A percentile compares a stretch with the other conserved stretches of the same genome.
Evolutionary conservation across 768 basidiomycete species (phyloP).

Genomic region (Mycena belliarum): DNA sequence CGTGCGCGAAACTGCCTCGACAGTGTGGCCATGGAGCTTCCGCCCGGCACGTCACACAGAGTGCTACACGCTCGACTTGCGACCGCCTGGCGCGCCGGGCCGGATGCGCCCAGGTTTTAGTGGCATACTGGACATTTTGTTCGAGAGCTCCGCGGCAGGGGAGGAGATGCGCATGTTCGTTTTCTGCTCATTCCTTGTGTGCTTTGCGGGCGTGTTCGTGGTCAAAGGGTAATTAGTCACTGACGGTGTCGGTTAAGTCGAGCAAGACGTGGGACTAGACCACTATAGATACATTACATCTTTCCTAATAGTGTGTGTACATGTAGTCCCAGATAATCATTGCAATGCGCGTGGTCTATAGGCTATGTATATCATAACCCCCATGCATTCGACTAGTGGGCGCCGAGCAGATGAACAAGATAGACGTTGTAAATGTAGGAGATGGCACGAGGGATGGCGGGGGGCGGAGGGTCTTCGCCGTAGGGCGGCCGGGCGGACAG

Average conservation of each 20-base stretch:
- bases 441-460: neutral
- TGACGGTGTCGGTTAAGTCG: too few species aligned
- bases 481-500: neutral
- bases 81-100: slow-evolving; percentile 40
- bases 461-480: neutral
- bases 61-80: slow-evolving; percentile 41
- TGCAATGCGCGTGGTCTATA: slow-evolving; percentile 8
- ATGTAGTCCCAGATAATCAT: slow-evolving; percentile 12
- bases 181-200: slow-evolving; percentile 51
- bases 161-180: slow-evolving; percentile 66
- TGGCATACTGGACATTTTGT: slow-evolving; percentile 45
- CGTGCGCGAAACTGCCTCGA: slow-evolving; percentile 49
- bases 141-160: slow-evolving; percentile 64
- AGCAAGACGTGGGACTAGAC: neutral
- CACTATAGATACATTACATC: neutral
- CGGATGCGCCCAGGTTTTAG: slow-evolving; percentile 40
- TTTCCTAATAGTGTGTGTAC: slow-evolving; percentile 2
- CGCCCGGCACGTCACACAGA: slow-evolving; percentile 39
- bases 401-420: slow-evolving; percentile 10
- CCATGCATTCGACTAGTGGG: neutral
- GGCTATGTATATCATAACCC: neutral
- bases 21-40: slow-evolving; percentile 52
- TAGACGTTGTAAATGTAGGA: neutral
- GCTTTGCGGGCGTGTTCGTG: slow-evolving; percentile 51
- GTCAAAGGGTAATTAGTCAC: slow-evolving; percentile 1